Percentiles rank a stretch among this genome's conserved stretches.
phyloP scores from a whole-genome alignment of 2,329 filamentous ascomycete genomes.

The Aspergillus sclerotialis region DNA sequence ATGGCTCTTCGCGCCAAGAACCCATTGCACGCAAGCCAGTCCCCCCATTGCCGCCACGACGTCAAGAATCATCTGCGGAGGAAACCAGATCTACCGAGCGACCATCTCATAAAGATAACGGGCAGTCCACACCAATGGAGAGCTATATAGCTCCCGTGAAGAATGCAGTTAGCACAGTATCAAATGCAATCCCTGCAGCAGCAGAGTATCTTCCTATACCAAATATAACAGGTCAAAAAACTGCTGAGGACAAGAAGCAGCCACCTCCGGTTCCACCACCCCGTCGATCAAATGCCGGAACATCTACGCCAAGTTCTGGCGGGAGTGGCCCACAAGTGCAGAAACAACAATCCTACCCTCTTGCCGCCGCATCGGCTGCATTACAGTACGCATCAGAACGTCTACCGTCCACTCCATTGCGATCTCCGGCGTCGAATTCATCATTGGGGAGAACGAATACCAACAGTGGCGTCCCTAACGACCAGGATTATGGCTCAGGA shows the following conservation, averaged over 20 bases:
- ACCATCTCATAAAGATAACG: neutral
- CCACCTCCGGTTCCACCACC: constrained; percentile 25
- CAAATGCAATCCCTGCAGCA: constrained; percentile 12
- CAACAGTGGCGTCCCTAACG: constrained; percentile 6
- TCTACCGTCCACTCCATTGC: constrained; percentile 13
- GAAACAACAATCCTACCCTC: constrained; percentile 19
- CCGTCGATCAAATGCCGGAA: constrained; percentile 22
- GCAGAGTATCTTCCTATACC: constrained; percentile 7
- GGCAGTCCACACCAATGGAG: constrained; percentile 1
- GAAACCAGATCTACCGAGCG: constrained; percentile 5
- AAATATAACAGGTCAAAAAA: constrained; percentile 4
- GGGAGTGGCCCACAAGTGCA: constrained; percentile 9
- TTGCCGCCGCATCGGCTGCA: constrained; percentile 19
- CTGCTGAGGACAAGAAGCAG: constrained; percentile 14
- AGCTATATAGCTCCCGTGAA: constrained; percentile 10
- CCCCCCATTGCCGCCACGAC: constrained; percentile 33
- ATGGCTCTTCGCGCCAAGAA: constrained; percentile 10
- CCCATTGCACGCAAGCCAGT: constrained; percentile 26
- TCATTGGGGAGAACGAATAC: constrained; percentile 12
- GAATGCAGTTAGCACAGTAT: constrained; percentile 10
- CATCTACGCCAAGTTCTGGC: constrained; percentile 9
- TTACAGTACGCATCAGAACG: constrained; percentile 25
- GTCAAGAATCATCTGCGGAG: constrained; percentile 11
- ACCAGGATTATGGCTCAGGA: constrained; percentile 8
- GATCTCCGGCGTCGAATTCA: constrained; percentile 17